Evolutionary conservation across 768 basidiomycete species (phyloP), one percentile per base, ranked within the genome.

Genomic region (Boletus tomentosulus): DNA sequence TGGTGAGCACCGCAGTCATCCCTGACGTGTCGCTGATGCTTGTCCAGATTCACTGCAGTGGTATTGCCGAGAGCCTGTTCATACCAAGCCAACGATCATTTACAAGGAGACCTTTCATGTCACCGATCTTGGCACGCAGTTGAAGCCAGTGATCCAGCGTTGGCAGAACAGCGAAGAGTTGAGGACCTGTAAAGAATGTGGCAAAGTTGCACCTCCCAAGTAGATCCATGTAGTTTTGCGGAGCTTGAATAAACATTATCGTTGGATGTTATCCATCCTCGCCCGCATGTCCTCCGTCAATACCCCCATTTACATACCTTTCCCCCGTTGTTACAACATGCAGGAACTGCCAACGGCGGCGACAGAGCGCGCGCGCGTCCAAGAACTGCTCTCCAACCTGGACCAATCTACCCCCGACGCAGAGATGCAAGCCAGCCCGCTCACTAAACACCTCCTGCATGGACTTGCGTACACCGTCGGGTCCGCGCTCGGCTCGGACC

Each of bases 101-200:
- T 78, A 85, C 59, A 89, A 95, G 72, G 91, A 92, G 55, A 73
- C 78, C 0, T 92, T 98, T 66, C 91, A 94, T 65, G 87, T 89
- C 57, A 86, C 85, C 0, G 92, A 98, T 64, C 81, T 98, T 28
- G 96, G 94, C 41, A 89, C 88, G 12, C 95, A 98, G 73, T 76
- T 98, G 50, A 96, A 96, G 73, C 90, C 93, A 0, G 78, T 93
- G 46, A 97, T 98, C 54, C 77, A 92, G 62, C 74, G 78, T 24
- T 97, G 94, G 93, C 88, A 89, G 78, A 65, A 69, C 15, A 74
- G 82, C 57, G 80, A 80, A 54, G 76, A 78, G 27, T 66, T 86
- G 54, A 78, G 95, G 43, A 85, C 72, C 50, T 98, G 95, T 67
- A 70, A 73, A 19, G 73, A 73, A 43, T 98, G 95, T 66, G 90